Evolutionary conservation across 495 filamentous ascomycete genomes (phyloP).

Genomic region (Ascodesmis nigricans): DNA sequence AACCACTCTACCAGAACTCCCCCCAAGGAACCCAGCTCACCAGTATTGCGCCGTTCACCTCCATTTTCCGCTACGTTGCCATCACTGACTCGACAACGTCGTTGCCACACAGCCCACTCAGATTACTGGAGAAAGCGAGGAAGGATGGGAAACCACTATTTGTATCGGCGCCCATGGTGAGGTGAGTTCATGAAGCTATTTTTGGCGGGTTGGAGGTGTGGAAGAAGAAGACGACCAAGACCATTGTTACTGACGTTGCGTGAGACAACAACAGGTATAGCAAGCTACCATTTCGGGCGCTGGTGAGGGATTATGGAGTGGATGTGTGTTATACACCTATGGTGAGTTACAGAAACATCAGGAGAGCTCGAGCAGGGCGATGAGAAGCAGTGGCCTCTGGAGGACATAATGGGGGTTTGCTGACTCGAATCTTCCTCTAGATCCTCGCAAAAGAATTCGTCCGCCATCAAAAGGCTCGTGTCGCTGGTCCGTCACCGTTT

Average conservation of each 20-base stretch:
- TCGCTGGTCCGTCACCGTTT: slow-evolving; percentile 27
- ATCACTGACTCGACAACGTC: too few species aligned
- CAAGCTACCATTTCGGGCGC: slow-evolving; percentile 39
- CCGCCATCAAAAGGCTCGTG: slow-evolving; percentile 33
- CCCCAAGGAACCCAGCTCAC: too few species aligned
- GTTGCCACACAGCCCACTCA: neutral
- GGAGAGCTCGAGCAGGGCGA: too few species aligned
- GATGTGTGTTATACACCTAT: slow-evolving; percentile 49
- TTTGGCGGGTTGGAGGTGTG: neutral
- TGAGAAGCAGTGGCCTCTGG: too few species aligned
- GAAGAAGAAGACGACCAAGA: neutral
- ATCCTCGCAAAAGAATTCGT: slow-evolving; percentile 51
- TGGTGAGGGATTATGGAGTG: slow-evolving; percentile 34
- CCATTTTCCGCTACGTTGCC: too few species aligned
- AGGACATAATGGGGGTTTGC: too few species aligned
- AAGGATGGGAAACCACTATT: neutral
- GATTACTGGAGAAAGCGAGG: neutral
- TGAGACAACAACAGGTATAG: slow-evolving; percentile 17
- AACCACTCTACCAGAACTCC: too few species aligned
- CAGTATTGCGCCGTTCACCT: too few species aligned
- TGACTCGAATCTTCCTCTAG: slow-evolving; percentile 4
- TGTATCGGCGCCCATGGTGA: slow-evolving; percentile 39
- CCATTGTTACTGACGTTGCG: too few species aligned
- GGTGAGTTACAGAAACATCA: slow-evolving; percentile 25
- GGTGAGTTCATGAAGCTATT: slow-evolving; percentile 23